Base-by-base conservation (phyloP, 1,284 basidiomycete species). In the Clitocybe nebularis region DNA sequence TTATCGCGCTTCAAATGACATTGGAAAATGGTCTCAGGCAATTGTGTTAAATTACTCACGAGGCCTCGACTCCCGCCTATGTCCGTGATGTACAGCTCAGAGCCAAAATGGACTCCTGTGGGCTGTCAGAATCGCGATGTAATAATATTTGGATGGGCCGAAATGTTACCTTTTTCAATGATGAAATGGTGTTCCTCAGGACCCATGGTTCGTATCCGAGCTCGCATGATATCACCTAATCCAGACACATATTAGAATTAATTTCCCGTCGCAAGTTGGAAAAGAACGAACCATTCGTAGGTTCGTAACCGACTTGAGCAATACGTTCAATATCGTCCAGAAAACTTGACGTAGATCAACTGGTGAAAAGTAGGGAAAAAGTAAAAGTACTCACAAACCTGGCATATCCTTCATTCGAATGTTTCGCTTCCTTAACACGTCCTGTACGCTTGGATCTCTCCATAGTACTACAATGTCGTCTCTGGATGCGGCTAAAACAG, bases 41-140 rank as follows among this genome's bases (percentile, higher is more conserved):
- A 28, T 25, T 26, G 13, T 4, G 34, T 32, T 9, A 23, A 23
- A n/a, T n/a, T 22, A 49, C 63, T 46, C 46, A 78, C 77, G 55
- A 72, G 71, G 46, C 66, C 72, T 41, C 77, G 68, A 33, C 72
- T 74, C 21, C 83, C 83, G 35, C 83, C 80, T 1, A 86, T 83
- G 43, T 86, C 83, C 34, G 79, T 81, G 43, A 85, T 78, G 48
- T 74, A 79, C 58, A 81, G 80, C 41, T 84, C 81, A 1, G 71
- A 66, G 7, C 71, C 75, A 42, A 52, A 40, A 25, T 59, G 55
- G 21, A 49, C 36, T 1, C 62, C 64, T 63, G 28, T 11, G 5
- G 8, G 32, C 13, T 21, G 19, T 24, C 17, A 22, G 16, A 41
- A 48, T 21, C 5, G 8, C 11, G n/a, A 2, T 42, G 24, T 8